Base-by-base conservation (phyloP, 2,329 filamentous ascomycete genomes). In the Trichophyton simii region DNA sequence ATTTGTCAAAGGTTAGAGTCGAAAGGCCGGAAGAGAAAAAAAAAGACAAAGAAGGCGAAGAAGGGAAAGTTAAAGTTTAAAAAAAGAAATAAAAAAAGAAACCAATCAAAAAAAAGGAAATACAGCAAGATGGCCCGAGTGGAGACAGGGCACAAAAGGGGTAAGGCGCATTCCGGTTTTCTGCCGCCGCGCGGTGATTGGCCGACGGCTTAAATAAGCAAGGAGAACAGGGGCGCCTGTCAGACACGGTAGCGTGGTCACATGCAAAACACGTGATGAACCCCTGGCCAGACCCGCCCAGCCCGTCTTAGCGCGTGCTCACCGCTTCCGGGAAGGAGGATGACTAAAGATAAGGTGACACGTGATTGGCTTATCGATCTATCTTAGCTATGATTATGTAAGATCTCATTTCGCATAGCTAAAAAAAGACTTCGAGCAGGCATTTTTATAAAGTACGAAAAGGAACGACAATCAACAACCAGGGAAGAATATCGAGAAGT, bases 301-400 rank as follows among this genome's bases (percentile, higher is more conserved):
- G 22, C 50, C 50, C 25, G 11, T 20, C 22, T 38, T 54, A 54
- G 50, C 25, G 50, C 50, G 50, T n/a, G 50, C 22, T 54, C 50
- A 54, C 50, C 50, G 50, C 50, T 54, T 54, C 28, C 44, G 44
- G 44, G 44, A 48, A 25, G 20, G 20, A 8, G 34, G 50, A 28
- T 54, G 50, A 54, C 50, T 54, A 34, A 31, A 28, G 13, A 31
- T 31, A 54, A 15, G 15, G 2, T 5, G 50, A 25, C 50, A 34
- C 28, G 13, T 54, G 50, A 54, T 54, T 54, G 50, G 50, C 50
- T 57, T 38, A 57, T 57, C 34, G 52, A 13, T 38, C 25, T 20
- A 18, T 41, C 55, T 58, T 58, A 38, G 42, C 55, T 58, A 28
- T 58, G 41, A n/a, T n/a, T 44, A 44, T 18, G n/a, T 44, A 44